Evolutionary conservation across 768 basidiomycete species (phyloP).

Genomic region (Suillus discolor): DNA sequence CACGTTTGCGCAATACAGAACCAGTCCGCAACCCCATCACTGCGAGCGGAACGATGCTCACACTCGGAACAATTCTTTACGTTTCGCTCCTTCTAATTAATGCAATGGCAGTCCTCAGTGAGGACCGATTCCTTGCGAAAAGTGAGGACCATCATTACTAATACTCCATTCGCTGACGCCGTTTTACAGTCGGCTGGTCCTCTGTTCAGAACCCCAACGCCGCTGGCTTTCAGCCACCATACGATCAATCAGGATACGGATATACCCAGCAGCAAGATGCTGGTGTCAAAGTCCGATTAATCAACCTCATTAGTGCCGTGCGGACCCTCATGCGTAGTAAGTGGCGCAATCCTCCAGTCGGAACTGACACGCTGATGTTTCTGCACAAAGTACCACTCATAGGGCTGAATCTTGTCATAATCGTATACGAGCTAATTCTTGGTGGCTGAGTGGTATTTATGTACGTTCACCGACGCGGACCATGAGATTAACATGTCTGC

Average conservation of each 20-base stretch:
- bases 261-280: slow-evolving; percentile 53
- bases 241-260: slow-evolving; percentile 66
- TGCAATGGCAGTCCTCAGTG: slow-evolving; percentile 92
- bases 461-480: slow-evolving; percentile 18
- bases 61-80: slow-evolving; percentile 79
- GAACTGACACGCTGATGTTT: slow-evolving; percentile 15
- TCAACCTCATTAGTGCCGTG: slow-evolving; percentile 93
- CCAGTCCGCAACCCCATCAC: slow-evolving; percentile 10
- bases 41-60: slow-evolving; percentile 44
- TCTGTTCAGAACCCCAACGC: slow-evolving; percentile 59
- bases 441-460: slow-evolving; percentile 42
- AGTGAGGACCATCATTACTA: slow-evolving; percentile 54
- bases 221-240: slow-evolving; percentile 63
- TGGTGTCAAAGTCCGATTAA: slow-evolving; percentile 80
- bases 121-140: slow-evolving; percentile 93
- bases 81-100: slow-evolving; percentile 88
- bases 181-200: slow-evolving; percentile 82
- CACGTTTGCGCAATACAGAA: neutral
- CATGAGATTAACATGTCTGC: slow-evolving; percentile 6
- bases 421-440: slow-evolving; percentile 80
- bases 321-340: slow-evolving; percentile 96
- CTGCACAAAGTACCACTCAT: slow-evolving; percentile 82
- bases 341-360: slow-evolving; percentile 35
- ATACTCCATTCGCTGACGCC: slow-evolving; percentile 19
- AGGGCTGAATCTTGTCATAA: slow-evolving; percentile 81